Conservation (phyloP, 2,329 filamentous ascomycete species). For the Diaporthe vaccinii region DNA sequence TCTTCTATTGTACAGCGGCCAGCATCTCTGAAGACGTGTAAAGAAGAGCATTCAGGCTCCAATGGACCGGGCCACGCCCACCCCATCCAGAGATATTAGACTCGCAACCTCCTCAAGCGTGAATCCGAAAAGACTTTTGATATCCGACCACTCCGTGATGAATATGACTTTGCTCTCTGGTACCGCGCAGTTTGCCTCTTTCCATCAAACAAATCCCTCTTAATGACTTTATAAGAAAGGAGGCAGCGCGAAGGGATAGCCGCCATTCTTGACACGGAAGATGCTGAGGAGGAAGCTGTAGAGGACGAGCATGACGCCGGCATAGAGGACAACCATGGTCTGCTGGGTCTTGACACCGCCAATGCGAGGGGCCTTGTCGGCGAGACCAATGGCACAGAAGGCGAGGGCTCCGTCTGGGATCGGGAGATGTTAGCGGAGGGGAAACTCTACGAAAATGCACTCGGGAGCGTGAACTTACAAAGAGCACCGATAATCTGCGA, state of each 20-base stretch:
- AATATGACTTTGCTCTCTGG: background rate
- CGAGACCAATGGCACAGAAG: constrained; percentile 91
- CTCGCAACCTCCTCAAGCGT: background rate
- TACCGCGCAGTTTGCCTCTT: background rate
- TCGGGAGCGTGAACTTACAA: constrained; percentile 68
- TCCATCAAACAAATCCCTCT: background rate
- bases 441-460: background rate
- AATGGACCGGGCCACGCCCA: too few species aligned
- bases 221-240: constrained; percentile 75
- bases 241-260: constrained; percentile 94
- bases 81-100: background rate
- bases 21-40: background rate
- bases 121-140: background rate
- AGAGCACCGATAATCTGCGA: constrained; percentile 95
- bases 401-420: constrained; percentile 77
- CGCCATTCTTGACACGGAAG: constrained; percentile 94
- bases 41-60: background rate
- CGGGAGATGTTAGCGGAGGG: constrained; percentile 44
- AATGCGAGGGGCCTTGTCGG: constrained; percentile 92
- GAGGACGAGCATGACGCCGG: constrained; percentile 79
- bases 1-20: constrained; percentile 11
- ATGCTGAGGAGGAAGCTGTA: constrained; percentile 96
- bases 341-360: constrained; percentile 82
- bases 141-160: background rate
- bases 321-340: constrained; percentile 85